Percentiles rank a stretch among this genome's conserved stretches.
These are phyloP conservation scores for Xylariaceae sp. DNA, from an alignment of 2,329 filamentous ascomycete genomes.

Conservation along the genomic window DNA sequence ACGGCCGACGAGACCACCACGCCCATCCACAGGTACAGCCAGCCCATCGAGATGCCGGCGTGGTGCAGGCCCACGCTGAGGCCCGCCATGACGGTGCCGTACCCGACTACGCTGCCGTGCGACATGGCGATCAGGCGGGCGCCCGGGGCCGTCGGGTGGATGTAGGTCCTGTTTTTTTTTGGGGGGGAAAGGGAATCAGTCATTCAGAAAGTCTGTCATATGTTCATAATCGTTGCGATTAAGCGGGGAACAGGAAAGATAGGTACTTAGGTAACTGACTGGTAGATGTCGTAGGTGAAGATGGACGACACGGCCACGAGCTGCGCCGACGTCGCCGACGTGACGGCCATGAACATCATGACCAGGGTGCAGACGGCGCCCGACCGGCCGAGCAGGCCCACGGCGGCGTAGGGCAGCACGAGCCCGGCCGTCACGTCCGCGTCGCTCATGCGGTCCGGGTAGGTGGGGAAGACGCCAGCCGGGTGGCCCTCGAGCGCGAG, in stretches of 20 bases:
- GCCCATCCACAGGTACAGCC: slow-evolving; percentile 81
- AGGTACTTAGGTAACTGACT: too few species aligned
- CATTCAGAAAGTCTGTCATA: too few species aligned
- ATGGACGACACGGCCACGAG: slow-evolving; percentile 81
- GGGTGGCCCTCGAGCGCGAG: slow-evolving; percentile 68
- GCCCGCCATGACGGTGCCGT: slow-evolving; percentile 65
- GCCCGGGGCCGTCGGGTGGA: slow-evolving; percentile 67
- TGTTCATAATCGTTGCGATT: too few species aligned
- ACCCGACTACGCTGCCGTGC: slow-evolving; percentile 60
- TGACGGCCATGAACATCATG: slow-evolving; percentile 84
- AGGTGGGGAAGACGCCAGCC: slow-evolving; percentile 63
- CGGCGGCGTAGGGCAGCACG: slow-evolving; percentile 77
- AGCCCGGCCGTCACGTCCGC: slow-evolving; percentile 73
- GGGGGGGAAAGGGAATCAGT: too few species aligned
- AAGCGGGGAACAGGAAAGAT: too few species aligned
- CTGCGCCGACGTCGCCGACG: slow-evolving; percentile 71
- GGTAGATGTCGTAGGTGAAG: slow-evolving; percentile 76
- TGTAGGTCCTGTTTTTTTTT: slow-evolving; percentile 69
- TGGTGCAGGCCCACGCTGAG: slow-evolving; percentile 68
- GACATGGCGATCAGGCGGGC: slow-evolving; percentile 69
- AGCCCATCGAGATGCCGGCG: slow-evolving; percentile 76
- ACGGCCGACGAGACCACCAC: slow-evolving; percentile 79
- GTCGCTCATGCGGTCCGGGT: slow-evolving; percentile 58
- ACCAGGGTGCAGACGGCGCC: slow-evolving; percentile 71
- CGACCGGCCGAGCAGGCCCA: slow-evolving; percentile 70